A percentile compares a stretch with the other conserved stretches of the same genome.
Conservation (phyloP, 1,284 basidiomycete species). For the Pyrrhoderma noxium region DNA sequence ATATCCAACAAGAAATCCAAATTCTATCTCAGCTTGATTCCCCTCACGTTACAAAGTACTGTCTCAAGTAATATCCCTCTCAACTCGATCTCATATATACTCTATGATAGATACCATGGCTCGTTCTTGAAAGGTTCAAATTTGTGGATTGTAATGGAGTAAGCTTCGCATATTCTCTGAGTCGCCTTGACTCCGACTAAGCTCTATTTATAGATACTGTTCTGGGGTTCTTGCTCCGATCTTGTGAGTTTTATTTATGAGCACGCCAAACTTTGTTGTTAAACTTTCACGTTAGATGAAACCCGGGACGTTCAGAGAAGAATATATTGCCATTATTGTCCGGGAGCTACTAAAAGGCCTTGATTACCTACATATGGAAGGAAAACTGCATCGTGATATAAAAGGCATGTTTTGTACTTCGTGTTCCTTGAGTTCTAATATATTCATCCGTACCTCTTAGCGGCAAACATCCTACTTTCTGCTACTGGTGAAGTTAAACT, state of each 20-base stretch:
- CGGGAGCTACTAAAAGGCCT: slow-evolving; percentile 91
- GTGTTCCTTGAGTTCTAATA: neutral
- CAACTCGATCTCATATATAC: neutral
- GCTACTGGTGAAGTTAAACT: slow-evolving; percentile 92
- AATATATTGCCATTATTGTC: slow-evolving; percentile 90
- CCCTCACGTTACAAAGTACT: slow-evolving; percentile 72
- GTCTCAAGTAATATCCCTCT: neutral
- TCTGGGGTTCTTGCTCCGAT: slow-evolving; percentile 98
- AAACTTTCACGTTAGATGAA: slow-evolving; percentile 33
- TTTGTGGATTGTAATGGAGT: slow-evolving; percentile 99
- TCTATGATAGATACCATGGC: slow-evolving; percentile 73
- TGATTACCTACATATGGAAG: slow-evolving; percentile 88
- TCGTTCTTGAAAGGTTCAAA: slow-evolving; percentile 97
- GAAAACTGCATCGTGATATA: slow-evolving; percentile 97
- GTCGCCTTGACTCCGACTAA: neutral
- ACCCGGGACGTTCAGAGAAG: slow-evolving; percentile 83
- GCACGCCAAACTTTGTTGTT: neutral
- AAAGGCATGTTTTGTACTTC: slow-evolving; percentile 39
- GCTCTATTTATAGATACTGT: neutral
- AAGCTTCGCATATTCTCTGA: slow-evolving; percentile 40
- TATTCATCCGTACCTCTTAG: slow-evolving; percentile 28
- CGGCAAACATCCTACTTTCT: slow-evolving; percentile 91
- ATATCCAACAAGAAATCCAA: slow-evolving; percentile 97
- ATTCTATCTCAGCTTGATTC: slow-evolving; percentile 94
- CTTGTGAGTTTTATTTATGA: slow-evolving; percentile 47